Conservation (phyloP, 495 filamentous ascomycete species). For the Articulospora tetracladia region DNA sequence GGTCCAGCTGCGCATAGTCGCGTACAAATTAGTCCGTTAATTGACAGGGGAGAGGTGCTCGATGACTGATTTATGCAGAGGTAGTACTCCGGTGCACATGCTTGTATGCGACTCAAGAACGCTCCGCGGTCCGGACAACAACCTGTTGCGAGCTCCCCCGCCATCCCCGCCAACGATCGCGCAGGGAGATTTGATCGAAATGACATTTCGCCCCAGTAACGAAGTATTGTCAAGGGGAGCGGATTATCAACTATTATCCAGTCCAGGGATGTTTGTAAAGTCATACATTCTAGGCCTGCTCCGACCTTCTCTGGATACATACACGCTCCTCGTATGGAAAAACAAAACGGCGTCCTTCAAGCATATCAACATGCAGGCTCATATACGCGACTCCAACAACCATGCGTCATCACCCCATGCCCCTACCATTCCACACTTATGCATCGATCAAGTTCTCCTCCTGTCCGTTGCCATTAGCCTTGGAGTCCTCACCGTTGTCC, state of each 20-base stretch:
- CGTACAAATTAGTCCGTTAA: no score
- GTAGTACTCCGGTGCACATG: neutral
- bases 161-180: neutral
- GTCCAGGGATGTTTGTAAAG: neutral
- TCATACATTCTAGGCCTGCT: conserved; percentile 20
- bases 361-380: conserved; percentile 11
- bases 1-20: no score
- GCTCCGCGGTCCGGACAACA: neutral
- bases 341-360: neutral
- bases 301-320: conserved; percentile 12
- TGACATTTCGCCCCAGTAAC: neutral
- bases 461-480: conserved; percentile 39
- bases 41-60: neutral
- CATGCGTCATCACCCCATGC: neutral
- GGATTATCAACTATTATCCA: no score
- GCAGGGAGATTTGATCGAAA: neutral
- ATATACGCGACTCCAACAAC: conserved; percentile 1
- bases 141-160: neutral
- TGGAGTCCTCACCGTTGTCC: conserved; percentile 59
- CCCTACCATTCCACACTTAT: conserved; percentile 6
- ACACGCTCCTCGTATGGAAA: conserved; percentile 11
- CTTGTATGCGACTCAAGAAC: neutral
- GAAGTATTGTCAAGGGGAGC: no score
- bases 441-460: conserved; percentile 67
- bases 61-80: neutral